Percentiles rank a stretch among this genome's conserved stretches.
These are phyloP conservation scores for Aristolochia californica DNA, from an alignment of 164 flowering plant species.

Conservation along the genomic window DNA sequence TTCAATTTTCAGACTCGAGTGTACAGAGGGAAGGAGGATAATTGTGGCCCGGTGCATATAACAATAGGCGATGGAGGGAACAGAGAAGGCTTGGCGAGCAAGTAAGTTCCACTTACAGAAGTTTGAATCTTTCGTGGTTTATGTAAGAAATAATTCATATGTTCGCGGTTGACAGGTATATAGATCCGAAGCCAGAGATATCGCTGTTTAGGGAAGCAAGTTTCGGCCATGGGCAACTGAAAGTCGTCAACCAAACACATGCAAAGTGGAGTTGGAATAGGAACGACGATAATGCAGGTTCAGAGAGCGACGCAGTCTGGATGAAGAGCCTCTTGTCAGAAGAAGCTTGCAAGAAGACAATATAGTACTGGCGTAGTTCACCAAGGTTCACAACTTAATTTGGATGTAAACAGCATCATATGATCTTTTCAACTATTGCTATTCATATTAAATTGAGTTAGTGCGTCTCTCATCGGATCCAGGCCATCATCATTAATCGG, in stretches of 20 bases:
- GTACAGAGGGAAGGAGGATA: not conserved
- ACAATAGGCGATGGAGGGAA: constrained; percentile 17
- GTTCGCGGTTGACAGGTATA: constrained; percentile 34
- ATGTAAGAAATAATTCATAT: no score
- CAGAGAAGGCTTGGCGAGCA: constrained; percentile 15
- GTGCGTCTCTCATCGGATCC: no score
- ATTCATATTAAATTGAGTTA: no score
- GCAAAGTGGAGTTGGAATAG: constrained; percentile 75
- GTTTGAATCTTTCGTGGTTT: no score
- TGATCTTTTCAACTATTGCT: no score
- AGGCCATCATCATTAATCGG: no score
- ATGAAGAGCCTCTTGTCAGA: constrained; percentile 33
- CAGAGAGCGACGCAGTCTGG: constrained; percentile 44
- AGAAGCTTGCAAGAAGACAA: not conserved
- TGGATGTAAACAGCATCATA: no score
- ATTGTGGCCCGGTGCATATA: constrained; percentile 13
- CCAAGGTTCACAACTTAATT: no score
- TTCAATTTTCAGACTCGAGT: constrained; percentile 6
- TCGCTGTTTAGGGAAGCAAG: constrained; percentile 77
- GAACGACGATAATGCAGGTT: constrained; percentile 37
- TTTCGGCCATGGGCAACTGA: constrained; percentile 65
- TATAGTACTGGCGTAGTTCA: no score
- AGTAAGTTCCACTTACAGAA: no score
- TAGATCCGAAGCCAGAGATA: constrained; percentile 37
- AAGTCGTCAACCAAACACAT: constrained; percentile 46